These are phyloP conservation scores for Agrocybe pediades DNA, from an alignment of 768 basidiomycete species.

Conservation along the genomic window DNA sequence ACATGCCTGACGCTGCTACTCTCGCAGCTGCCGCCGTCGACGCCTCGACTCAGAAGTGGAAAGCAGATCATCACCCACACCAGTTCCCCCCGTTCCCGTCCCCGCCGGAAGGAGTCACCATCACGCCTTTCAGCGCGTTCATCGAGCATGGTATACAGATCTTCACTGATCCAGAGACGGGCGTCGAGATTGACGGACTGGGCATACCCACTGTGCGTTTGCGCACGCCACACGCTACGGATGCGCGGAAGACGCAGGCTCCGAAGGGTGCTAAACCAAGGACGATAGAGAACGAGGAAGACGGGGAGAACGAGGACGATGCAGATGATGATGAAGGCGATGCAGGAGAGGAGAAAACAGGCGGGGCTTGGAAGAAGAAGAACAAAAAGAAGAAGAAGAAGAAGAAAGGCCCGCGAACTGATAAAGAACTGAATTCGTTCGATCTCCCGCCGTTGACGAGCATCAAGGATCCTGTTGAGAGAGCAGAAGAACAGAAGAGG, in stretches of 20 bases:
- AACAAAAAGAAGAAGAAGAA: slow-evolving; percentile 12
- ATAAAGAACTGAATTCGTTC: neutral
- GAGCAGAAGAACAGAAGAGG: slow-evolving; percentile 18
- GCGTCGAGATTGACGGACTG: slow-evolving; percentile 62
- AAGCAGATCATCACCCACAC: neutral
- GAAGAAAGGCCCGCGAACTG: neutral
- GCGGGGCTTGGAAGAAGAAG: neutral
- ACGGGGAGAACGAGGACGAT: slow-evolving; percentile 41
- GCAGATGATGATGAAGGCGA: slow-evolving; percentile 8
- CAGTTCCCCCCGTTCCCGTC: slow-evolving; percentile 30
- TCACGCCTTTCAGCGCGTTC: slow-evolving; percentile 61
- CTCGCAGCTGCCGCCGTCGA: neutral
- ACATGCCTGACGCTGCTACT: too few species aligned
- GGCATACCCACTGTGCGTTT: slow-evolving; percentile 70
- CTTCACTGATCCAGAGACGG: slow-evolving; percentile 34
- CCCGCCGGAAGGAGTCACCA: slow-evolving; percentile 38
- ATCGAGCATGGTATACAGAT: slow-evolving; percentile 59
- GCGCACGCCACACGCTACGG: slow-evolving; percentile 53
- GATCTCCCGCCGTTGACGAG: slow-evolving; percentile 3
- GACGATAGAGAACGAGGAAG: slow-evolving; percentile 21
- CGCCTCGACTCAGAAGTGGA: neutral
- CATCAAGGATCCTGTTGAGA: slow-evolving; percentile 17
- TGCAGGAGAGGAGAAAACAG: slow-evolving; percentile 1
- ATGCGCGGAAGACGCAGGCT: slow-evolving; percentile 52
- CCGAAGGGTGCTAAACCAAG: slow-evolving; percentile 19